Evolutionary conservation across 208 protist species (phyloP), one percentile per base, ranked within the genome.

Genomic region (Strigomonas culicis): DNA sequence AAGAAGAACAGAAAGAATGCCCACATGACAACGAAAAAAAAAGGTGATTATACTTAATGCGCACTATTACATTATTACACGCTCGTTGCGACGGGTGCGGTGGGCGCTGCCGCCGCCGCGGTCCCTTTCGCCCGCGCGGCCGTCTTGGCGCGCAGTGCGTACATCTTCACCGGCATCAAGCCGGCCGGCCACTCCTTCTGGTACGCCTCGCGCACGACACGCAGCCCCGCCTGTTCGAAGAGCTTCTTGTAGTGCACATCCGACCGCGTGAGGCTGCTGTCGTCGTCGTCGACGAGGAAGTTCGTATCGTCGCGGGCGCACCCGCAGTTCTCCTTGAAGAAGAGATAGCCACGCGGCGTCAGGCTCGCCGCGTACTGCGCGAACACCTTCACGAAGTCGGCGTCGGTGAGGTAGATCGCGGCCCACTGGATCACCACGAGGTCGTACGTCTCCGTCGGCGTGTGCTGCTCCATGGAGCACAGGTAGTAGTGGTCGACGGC

Each of bases 361-460:
- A 97, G 74, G 0, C 84, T 82, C 47, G 64, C 44, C 59, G 86
- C 87, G 79, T 84, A 93, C 55, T 83, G 74, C 47, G 56, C 63
- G 43, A 97, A 81, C 73, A 97, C 96, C 6, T 68, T 73, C n/a
- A 90, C 79, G 72, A 97, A 95, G 74, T 97, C 90, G 25, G 77
- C 80, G 72, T 97, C 94, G 22, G 92, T 97, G 28, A 97, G 80
- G 71, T 97, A 97, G 57, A 95, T 96, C 44, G 84, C 84, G n/a
- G 87, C 74, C 92, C 94, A 97, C 76, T 97, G 94, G 58, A 97
- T 93, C 39, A 95, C 85, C 51, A 97, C 88, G 21, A 92, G 62
- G 76, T 95, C 87, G 77, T 97, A 97, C 27, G 79, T 74, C 21
- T 71, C 64, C 22, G 65, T 66, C 31, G 95, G 77, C 59, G 59